Evolutionary conservation across 1,284 basidiomycete species (phyloP).

Genomic region (Pascua guehoae): DNA sequence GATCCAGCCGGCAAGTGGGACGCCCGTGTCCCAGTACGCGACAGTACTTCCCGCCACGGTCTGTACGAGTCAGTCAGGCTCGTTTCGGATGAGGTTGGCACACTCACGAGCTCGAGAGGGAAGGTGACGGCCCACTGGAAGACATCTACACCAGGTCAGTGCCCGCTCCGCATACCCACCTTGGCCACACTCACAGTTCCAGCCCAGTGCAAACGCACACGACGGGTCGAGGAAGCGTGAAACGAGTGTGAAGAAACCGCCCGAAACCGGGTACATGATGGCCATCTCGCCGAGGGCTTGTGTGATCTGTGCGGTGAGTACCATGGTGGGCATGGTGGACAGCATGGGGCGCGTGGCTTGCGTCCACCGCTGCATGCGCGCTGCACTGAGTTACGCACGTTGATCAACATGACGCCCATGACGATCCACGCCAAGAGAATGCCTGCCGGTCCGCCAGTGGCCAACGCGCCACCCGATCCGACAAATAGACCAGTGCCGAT

Average conservation of each 20-base stretch:
- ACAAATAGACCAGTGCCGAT: slow-evolving; percentile 53
- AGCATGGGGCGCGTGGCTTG: neutral
- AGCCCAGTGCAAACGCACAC: slow-evolving; percentile 46
- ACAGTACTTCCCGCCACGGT: slow-evolving; percentile 21
- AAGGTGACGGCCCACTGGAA: slow-evolving; percentile 49
- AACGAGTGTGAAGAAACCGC: slow-evolving; percentile 52
- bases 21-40: slow-evolving; percentile 39
- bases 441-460: slow-evolving; percentile 53
- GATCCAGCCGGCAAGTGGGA: slow-evolving; percentile 47
- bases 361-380: neutral
- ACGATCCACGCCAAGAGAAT: slow-evolving; percentile 48
- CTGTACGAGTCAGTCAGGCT: no score
- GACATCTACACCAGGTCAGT: slow-evolving; percentile 14
- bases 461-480: slow-evolving; percentile 52
- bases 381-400: slow-evolving; percentile 1
- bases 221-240: slow-evolving; percentile 41
- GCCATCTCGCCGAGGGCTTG: slow-evolving; percentile 52
- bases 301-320: slow-evolving; percentile 24
- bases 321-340: neutral
- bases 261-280: slow-evolving; percentile 51
- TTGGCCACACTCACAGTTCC: slow-evolving; percentile 33
- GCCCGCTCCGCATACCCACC: neutral
- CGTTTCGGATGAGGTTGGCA: slow-evolving; percentile 30
- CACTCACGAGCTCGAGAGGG: slow-evolving; percentile 49
- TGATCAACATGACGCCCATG: slow-evolving; percentile 27